These are phyloP conservation scores for Phenoliferia sp. DNA, from an alignment of 1,284 basidiomycete species.

Conservation along the genomic window DNA sequence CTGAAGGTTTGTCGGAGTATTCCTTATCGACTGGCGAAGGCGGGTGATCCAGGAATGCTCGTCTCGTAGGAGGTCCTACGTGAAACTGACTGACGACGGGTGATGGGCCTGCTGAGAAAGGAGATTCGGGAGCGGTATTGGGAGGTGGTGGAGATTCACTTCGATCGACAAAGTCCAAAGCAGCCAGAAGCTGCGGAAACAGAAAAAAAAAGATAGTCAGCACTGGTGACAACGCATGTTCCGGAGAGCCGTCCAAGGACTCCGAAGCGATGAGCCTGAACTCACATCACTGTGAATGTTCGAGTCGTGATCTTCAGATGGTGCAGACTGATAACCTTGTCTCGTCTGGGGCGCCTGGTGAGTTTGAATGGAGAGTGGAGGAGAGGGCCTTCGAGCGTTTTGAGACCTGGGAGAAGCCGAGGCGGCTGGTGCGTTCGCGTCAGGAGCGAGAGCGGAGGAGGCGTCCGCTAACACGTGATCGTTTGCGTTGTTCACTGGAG, in stretches of 20 bases:
- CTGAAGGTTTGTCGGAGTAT: conserved; percentile 1
- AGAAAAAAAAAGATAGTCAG: background rate
- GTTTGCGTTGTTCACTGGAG: no score
- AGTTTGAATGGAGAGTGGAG: background rate
- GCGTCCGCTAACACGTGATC: no score
- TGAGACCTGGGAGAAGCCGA: background rate
- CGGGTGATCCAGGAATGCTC: background rate
- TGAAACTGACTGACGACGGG: conserved; percentile 8
- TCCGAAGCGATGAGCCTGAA: background rate
- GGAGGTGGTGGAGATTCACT: conserved; percentile 10
- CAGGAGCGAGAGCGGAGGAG: background rate
- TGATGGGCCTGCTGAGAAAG: conserved; percentile 14
- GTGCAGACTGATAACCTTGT: background rate
- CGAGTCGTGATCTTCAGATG: no score
- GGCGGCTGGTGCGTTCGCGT: background rate
- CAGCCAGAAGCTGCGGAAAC: conserved; percentile 23
- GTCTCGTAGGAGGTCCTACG: conserved; percentile 19
- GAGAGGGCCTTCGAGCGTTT: background rate
- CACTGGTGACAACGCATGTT: background rate
- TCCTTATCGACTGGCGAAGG: conserved; percentile 15
- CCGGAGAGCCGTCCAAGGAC: background rate
- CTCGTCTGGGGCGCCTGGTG: background rate
- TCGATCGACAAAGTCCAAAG: conserved; percentile 28
- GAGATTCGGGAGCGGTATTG: background rate
- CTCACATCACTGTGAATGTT: background rate